phyloP scores from a whole-genome alignment of 2,329 filamentous ascomycete species.

The Venturia effusa region DNA sequence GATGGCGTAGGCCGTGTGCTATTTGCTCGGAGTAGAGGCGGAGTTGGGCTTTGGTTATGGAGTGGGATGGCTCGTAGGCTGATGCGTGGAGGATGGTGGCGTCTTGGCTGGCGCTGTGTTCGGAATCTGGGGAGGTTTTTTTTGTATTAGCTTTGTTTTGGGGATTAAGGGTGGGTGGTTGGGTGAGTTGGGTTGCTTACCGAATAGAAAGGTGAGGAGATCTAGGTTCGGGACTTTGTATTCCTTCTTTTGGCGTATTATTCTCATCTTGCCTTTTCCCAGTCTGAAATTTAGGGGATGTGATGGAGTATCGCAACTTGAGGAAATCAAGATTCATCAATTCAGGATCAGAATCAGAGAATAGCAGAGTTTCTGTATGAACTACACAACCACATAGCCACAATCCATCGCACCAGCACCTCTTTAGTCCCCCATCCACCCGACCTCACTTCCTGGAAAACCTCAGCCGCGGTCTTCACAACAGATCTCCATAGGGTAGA shows the following conservation, averaged over 20 bases:
- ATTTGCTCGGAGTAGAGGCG: conserved; percentile 40
- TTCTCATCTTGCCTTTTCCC: conserved; percentile 10
- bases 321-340: too few species aligned
- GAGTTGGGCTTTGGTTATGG: conserved; percentile 42
- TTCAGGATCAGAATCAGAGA: too few species aligned
- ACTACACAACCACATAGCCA: too few species aligned
- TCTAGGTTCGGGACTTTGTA: conserved; percentile 6
- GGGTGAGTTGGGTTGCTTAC: background rate
- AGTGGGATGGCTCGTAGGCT: conserved; percentile 42
- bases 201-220: conserved; percentile 9
- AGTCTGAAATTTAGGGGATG: too few species aligned
- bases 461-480: background rate
- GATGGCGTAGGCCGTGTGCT: conserved; percentile 43
- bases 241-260: conserved; percentile 2
- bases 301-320: too few species aligned
- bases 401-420: background rate
- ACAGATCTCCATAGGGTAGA: background rate
- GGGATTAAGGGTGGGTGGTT: background rate
- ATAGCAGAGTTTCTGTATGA: too few species aligned
- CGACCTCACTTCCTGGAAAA: conserved; percentile 2
- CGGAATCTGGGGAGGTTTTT: background rate
- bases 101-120: background rate
- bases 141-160: background rate
- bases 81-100: conserved; percentile 38
- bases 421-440: background rate